These are phyloP conservation scores for Caryopteris hybrid DNA, from an alignment of 305 asterid species.

Conservation along the genomic window DNA sequence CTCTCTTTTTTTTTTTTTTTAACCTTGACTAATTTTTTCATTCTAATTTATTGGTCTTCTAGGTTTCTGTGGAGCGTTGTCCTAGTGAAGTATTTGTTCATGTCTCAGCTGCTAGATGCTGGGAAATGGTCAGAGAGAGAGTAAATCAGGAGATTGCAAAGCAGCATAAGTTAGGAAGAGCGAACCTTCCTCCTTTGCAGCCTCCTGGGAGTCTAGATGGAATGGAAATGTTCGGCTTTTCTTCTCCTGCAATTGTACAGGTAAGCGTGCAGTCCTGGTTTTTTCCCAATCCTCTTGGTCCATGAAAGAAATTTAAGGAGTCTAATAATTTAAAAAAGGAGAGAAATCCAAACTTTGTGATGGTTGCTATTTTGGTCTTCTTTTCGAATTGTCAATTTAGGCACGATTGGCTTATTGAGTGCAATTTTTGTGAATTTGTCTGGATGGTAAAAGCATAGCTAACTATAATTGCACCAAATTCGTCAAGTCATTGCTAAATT, in stretches of 20 bases:
- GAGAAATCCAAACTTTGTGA: too few species aligned
- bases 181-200: constrained; percentile 85
- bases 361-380: too few species aligned
- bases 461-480: too few species aligned
- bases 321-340: background rate
- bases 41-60: constrained; percentile 14
- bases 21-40: background rate
- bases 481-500: too few species aligned
- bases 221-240: constrained; percentile 96
- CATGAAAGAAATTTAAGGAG: too few species aligned
- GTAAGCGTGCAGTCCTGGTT: constrained; percentile 25
- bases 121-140: constrained; percentile 95
- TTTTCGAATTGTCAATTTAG: background rate
- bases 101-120: constrained; percentile 69
- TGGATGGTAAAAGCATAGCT: too few species aligned
- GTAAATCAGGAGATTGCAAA: constrained; percentile 79
- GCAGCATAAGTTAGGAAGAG: constrained; percentile 72
- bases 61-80: constrained; percentile 79
- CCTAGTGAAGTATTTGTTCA: constrained; percentile 82
- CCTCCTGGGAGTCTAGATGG: constrained; percentile 99
- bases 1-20: background rate
- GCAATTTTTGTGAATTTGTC: too few species aligned
- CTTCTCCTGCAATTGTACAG: constrained; percentile 88
- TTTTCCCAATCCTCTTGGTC: background rate
- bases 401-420: too few species aligned